A percentile compares a stretch with the other conserved stretches of the same genome.
Evolutionary conservation across 2,329 filamentous ascomycete genomes (phyloP).

Genomic region (Trichoderma sp.): DNA sequence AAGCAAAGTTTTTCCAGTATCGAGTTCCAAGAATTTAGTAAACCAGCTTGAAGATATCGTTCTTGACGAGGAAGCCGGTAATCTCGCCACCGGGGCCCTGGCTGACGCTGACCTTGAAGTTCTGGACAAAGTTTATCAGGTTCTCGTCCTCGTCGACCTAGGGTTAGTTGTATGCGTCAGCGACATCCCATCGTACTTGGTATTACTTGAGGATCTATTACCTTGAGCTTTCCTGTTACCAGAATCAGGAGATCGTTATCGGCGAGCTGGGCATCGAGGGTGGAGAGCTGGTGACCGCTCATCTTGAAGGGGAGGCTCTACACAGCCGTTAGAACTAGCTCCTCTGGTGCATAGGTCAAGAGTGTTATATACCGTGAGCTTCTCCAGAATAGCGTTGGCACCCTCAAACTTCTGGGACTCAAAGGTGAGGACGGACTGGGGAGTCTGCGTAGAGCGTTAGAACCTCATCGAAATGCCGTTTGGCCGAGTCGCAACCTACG

Average conservation of each 20-base stretch:
- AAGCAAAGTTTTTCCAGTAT: conserved; percentile 1
- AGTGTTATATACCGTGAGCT: conserved; percentile 67
- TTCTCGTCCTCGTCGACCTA: conserved; percentile 25
- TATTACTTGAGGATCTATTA: conserved; percentile 42
- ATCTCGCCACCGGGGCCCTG: conserved; percentile 24
- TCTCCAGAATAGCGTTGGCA: conserved; percentile 68
- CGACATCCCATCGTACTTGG: not conserved
- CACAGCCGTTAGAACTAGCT: conserved; percentile 8
- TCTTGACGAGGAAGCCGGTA: conserved; percentile 74
- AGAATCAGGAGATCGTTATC: conserved; percentile 77
- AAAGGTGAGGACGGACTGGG: conserved; percentile 87
- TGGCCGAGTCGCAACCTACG: conserved; percentile 55
- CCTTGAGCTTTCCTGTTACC: conserved; percentile 83
- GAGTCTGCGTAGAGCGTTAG: conserved; percentile 6
- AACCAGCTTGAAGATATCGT: conserved; percentile 93
- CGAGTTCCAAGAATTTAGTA: conserved; percentile 50
- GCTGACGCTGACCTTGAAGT: conserved; percentile 23
- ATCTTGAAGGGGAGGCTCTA: conserved; percentile 79
- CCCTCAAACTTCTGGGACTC: conserved; percentile 72
- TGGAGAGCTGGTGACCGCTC: conserved; percentile 75
- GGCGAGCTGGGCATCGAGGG: conserved; percentile 81
- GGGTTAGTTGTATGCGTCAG: not conserved
- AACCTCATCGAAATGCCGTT: not conserved
- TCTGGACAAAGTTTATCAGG: conserved; percentile 26
- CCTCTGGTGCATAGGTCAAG: not conserved